Evolutionary conservation across 2,329 filamentous ascomycete species (phyloP).

Genomic region (Aspergillus sp.): DNA sequence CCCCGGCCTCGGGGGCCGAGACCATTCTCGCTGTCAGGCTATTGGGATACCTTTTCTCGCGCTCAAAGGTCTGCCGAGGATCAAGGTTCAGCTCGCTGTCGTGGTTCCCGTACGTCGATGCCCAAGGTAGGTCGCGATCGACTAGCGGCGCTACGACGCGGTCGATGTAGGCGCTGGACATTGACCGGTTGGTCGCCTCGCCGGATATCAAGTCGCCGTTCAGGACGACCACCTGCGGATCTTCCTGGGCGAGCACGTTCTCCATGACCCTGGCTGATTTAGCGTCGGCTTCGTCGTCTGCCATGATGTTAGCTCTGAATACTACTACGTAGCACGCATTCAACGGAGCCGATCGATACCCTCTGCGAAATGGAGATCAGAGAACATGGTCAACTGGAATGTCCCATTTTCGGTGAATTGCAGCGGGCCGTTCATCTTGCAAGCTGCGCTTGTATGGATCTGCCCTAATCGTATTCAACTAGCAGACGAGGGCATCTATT

Average conservation of each 20-base stretch:
- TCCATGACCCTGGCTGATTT: slow-evolving; percentile 50
- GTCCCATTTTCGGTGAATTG: slow-evolving; percentile 18
- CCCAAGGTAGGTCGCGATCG: slow-evolving; percentile 49
- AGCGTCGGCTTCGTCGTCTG: slow-evolving; percentile 42
- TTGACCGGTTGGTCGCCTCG: slow-evolving; percentile 48
- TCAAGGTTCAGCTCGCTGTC: slow-evolving; percentile 54
- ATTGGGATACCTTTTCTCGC: slow-evolving; percentile 30
- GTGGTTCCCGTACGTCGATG: slow-evolving; percentile 63
- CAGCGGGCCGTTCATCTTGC: no score
- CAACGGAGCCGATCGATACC: no score
- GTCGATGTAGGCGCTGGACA: slow-evolving; percentile 51
- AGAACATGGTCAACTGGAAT: slow-evolving; percentile 51
- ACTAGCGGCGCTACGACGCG: slow-evolving; percentile 51
- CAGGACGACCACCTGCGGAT: slow-evolving; percentile 53
- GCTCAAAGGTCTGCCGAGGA: slow-evolving; percentile 32
- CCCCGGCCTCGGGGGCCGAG: slow-evolving; percentile 26
- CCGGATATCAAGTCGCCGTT: slow-evolving; percentile 66
- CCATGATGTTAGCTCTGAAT: slow-evolving; percentile 14
- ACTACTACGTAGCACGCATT: no score
- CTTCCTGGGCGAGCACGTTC: slow-evolving; percentile 48
- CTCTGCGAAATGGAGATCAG: slow-evolving; percentile 64
- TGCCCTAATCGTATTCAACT: no score
- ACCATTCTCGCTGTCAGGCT: slow-evolving; percentile 39
- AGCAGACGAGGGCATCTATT: no score
- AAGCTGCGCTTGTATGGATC: no score